A percentile compares a stretch with the other conserved stretches of the same genome.
These are phyloP conservation scores for Cucurbita pepo DNA, from an alignment of 306 rosid species.

Conservation along the genomic window DNA sequence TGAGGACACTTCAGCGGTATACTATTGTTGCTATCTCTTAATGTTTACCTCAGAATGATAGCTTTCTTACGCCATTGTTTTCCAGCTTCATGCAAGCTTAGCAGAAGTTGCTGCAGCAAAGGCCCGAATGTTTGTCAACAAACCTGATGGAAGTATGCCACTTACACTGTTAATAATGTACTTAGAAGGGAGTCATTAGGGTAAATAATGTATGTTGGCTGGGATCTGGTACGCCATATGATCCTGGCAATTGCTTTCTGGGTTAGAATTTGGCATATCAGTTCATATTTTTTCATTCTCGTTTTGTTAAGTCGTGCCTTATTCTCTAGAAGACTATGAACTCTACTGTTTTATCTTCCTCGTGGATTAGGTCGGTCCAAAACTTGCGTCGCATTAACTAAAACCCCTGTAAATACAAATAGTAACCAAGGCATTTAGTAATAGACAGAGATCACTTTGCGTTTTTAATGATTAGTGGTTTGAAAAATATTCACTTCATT, in stretches of 20 bases:
- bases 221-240: neutral
- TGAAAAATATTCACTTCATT: neutral
- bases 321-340: neutral
- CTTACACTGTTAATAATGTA: neutral
- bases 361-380: neutral
- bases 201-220: neutral
- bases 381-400: neutral
- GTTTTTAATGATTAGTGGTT: neutral
- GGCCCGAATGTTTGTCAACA: constrained; percentile 96
- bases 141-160: constrained; percentile 94
- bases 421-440: neutral
- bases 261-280: neutral
- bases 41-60: neutral
- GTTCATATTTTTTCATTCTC: neutral
- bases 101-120: constrained; percentile 99
- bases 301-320: neutral
- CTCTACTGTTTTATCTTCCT: neutral
- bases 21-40: neutral
- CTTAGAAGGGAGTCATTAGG: neutral
- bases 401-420: neutral
- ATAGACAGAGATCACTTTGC: neutral
- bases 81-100: constrained; percentile 83
- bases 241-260: neutral
- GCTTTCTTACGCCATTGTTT: constrained; percentile 17
- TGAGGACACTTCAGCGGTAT: constrained; percentile 61